phyloP scores from a whole-genome alignment of 2,329 filamentous ascomycete species.

The Xylaria multiplex region DNA sequence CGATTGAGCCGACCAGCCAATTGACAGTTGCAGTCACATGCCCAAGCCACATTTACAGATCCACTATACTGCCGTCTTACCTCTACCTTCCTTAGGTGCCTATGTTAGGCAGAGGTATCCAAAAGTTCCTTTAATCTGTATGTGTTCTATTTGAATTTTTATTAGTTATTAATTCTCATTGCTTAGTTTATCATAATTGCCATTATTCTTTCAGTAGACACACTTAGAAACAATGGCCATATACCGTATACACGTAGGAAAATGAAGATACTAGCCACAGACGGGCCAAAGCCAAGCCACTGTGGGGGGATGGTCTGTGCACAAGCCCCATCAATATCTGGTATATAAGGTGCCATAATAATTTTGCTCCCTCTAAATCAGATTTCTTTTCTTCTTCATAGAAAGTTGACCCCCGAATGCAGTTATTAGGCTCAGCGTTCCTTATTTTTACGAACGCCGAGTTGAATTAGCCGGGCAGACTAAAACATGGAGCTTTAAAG shows the following conservation, averaged over 20 bases:
- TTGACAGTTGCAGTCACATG: conserved; percentile 3
- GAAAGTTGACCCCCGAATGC: conserved; percentile 67
- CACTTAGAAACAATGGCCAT: too few relatives aligned
- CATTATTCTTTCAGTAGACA: too few relatives aligned
- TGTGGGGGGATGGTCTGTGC: conserved; percentile 28
- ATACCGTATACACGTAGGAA: too few relatives aligned
- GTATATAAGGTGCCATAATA: conserved; percentile 26
- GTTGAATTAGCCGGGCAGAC: conserved; percentile 71
- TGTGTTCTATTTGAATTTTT: too few relatives aligned
- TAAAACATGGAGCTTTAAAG: conserved; percentile 68
- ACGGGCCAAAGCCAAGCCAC: background rate
- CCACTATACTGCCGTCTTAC: too few relatives aligned
- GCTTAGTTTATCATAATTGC: too few relatives aligned
- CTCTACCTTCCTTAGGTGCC: too few relatives aligned
- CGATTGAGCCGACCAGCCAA: background rate
- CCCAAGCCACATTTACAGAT: too few relatives aligned
- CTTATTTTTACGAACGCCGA: conserved; percentile 55
- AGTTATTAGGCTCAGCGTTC: conserved; percentile 65
- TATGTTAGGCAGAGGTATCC: too few relatives aligned
- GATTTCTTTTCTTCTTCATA: conserved; percentile 50
- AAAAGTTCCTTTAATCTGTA: too few relatives aligned
- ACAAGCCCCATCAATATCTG: conserved; percentile 19
- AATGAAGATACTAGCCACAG: conserved; percentile 5
- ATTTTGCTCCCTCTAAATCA: conserved; percentile 29
- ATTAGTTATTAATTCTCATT: too few relatives aligned